phyloP scores from a whole-genome alignment of 2,329 filamentous ascomycete genomes.

The Monilinia fructicola region DNA sequence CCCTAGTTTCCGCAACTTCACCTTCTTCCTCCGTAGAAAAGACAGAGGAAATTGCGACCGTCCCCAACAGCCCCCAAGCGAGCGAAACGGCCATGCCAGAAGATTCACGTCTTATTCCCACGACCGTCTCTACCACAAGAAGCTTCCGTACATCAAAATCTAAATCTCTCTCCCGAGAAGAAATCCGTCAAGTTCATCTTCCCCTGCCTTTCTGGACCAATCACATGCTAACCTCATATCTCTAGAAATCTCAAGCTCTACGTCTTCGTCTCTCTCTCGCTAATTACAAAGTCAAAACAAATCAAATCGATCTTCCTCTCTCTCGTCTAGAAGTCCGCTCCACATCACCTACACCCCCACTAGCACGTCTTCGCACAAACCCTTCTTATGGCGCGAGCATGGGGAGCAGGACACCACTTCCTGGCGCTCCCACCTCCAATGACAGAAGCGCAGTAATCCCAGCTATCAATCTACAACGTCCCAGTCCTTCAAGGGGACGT shows the following conservation, averaged over 20 bases:
- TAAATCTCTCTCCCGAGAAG: slow-evolving; percentile 11
- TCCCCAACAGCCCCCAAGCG: not conserved
- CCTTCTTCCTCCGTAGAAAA: not conserved
- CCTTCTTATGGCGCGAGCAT: not conserved
- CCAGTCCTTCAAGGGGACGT: not conserved
- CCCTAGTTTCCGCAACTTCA: too few species aligned
- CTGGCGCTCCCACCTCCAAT: not conserved
- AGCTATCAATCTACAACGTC: slow-evolving; percentile 1
- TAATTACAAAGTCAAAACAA: slow-evolving; percentile 72
- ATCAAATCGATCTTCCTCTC: slow-evolving; percentile 66
- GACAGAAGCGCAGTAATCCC: not conserved
- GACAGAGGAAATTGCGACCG: not conserved
- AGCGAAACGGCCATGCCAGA: not conserved
- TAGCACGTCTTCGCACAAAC: slow-evolving; percentile 21
- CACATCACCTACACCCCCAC: slow-evolving; percentile 29
- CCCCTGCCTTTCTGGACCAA: not conserved
- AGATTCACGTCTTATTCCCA: not conserved
- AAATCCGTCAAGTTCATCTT: slow-evolving; percentile 18
- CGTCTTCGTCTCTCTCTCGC: slow-evolving; percentile 68
- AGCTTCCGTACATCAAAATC: not conserved
- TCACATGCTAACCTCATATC: not conserved
- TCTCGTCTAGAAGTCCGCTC: slow-evolving; percentile 53
- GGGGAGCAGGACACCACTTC: slow-evolving; percentile 11
- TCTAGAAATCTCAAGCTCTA: slow-evolving; percentile 63
- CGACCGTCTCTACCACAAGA: not conserved